Evolutionary conservation across 768 basidiomycete genomes (phyloP), one percentile per base, ranked within the genome.

Genomic region (Amanita inopinata): DNA sequence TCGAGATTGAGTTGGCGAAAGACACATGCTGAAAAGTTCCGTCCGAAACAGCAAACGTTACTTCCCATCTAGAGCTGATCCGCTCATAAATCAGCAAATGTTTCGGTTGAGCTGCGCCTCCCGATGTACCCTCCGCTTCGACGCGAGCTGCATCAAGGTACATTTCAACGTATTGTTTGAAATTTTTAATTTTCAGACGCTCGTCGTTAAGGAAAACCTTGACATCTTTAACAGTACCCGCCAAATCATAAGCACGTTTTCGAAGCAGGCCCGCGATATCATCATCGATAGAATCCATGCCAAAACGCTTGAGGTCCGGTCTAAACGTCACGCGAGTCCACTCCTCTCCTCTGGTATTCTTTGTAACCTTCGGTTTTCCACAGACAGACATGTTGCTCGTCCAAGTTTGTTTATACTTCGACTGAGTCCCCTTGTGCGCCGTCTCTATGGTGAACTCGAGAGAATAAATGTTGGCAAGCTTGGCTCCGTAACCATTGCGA

Each of bases 381-480:
- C 84, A 85, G 53, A 76, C 80, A 48, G 75, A 66, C 96, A 99
- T 98, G 65, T 98, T 97, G 45, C 88, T 70, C 28, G 80, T 80
- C 81, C 91, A 99, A 0, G 81, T 85, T 65, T 98, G 96, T 54
- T 85, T 86, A 66, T 93, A 99, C 64, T 94, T 97, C 65, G 90
- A 84, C 38, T 70, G 62, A 1, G 78, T 71, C 42, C 80, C 80
- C 64, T 82, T 88, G 65, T 93, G 87, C 2, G 91, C 93, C 2
- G 96, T 99, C 53, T 99, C 96, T 53, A 99, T 73, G 7, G 81
- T 90, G 63, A 99, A 99, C 59, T 94, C 86, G 49, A 75, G 82
- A 2, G 96, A 99, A 67, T 98, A 99, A 51, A 97, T 96, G 64
- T 99, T 98, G 40, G 96, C 85, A 31, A 99, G 74, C 59, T 99